Conservation (phyloP, 2,329 filamentous ascomycete species). For the Cryphonectria japonica region DNA sequence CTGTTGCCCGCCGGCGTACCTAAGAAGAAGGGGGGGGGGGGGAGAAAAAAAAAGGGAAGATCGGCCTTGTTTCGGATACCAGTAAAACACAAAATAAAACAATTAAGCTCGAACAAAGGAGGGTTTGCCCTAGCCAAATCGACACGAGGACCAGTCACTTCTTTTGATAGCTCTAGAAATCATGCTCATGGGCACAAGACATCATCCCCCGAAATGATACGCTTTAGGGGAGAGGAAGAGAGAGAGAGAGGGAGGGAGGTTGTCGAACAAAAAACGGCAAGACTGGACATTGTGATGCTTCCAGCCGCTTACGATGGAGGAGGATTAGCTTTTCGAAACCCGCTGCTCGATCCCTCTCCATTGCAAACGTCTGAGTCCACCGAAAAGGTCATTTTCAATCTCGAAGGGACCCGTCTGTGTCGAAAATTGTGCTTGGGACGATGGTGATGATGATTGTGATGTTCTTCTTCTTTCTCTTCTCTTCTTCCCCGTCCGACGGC, state of each 20-base stretch:
- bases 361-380: neutral
- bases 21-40: neutral
- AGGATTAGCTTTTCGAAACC: neutral
- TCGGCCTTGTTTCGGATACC: neutral
- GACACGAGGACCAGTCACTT: neutral
- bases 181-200: neutral
- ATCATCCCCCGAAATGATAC: neutral
- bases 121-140: neutral
- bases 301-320: neutral
- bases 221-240: neutral
- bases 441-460: neutral
- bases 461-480: neutral
- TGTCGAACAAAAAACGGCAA: slow-evolving; percentile 3
- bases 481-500: neutral
- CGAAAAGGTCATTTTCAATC: slow-evolving; percentile 1
- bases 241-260: neutral
- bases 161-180: neutral
- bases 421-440: neutral
- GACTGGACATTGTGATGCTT: slow-evolving; percentile 21
- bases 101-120: neutral
- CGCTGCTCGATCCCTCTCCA: slow-evolving; percentile 1
- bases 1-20: neutral
- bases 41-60: neutral
- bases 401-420: slow-evolving; percentile 7
- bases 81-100: neutral